These are phyloP conservation scores for Ogataea neopini DNA, from an alignment of 805 yeast species.

Conservation along the genomic window DNA sequence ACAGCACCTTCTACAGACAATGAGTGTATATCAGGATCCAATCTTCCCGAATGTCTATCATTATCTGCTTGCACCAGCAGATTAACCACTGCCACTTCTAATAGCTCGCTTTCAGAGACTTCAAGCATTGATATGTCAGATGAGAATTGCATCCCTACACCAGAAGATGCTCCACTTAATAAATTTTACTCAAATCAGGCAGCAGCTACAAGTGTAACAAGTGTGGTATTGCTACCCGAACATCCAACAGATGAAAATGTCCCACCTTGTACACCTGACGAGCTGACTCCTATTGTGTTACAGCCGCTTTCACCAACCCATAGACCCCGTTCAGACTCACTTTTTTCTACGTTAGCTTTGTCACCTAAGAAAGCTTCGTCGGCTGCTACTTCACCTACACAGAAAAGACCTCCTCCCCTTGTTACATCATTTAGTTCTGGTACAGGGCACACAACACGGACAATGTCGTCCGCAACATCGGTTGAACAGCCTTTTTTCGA, in stretches of 20 bases:
- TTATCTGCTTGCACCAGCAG: not conserved
- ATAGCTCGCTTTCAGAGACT: not conserved
- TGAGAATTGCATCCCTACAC: not conserved
- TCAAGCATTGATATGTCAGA: not conserved
- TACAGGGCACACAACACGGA: conserved; percentile 17
- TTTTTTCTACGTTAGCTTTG: conserved; percentile 3
- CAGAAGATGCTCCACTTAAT: not conserved
- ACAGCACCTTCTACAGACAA: not conserved
- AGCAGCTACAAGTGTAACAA: not conserved
- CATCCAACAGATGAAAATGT: conserved; percentile 30
- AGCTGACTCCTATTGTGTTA: conserved; percentile 30
- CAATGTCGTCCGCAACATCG: not conserved
- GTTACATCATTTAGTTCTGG: conserved; percentile 19
- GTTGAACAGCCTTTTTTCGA: conserved; percentile 14
- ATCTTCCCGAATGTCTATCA: not conserved
- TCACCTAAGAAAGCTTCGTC: not conserved
- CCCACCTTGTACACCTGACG: conserved; percentile 33
- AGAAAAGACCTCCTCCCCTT: conserved; percentile 10
- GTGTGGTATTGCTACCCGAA: conserved; percentile 30
- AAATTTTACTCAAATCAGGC: not conserved
- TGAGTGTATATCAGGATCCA: not conserved
- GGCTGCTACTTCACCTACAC: conserved; percentile 1
- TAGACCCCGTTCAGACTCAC: conserved; percentile 7
- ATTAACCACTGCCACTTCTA: not conserved
- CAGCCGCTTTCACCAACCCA: conserved; percentile 4